Conservation (phyloP, 352 stramenopile genomes). For the Globisporangium radiosum region DNA sequence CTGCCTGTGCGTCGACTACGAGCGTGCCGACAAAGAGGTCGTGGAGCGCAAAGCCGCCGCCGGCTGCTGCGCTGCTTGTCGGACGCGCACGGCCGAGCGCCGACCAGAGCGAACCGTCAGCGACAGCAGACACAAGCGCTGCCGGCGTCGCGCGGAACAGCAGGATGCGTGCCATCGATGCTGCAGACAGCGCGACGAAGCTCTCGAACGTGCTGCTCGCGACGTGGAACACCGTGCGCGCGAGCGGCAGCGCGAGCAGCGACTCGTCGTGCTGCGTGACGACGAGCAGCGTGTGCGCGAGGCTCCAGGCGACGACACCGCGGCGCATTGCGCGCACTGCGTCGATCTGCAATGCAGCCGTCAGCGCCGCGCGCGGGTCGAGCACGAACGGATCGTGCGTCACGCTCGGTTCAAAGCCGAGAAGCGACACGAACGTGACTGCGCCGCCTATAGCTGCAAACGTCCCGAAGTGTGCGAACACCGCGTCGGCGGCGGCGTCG, state of each 20-base stretch:
- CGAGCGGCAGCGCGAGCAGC: constrained; percentile 18
- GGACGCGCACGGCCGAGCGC: constrained; percentile 11
- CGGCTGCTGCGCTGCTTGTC: background rate
- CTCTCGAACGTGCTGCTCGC: constrained; percentile 39
- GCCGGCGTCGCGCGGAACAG: constrained; percentile 38
- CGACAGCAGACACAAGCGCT: constrained; percentile 15
- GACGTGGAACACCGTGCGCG: constrained; percentile 33
- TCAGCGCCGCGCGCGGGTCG: constrained; percentile 33
- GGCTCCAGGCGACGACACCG: constrained; percentile 29
- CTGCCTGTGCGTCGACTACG: constrained; percentile 13
- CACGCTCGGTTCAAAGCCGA: constrained; percentile 34
- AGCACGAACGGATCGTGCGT: constrained; percentile 43
- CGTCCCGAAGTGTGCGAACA: constrained; percentile 17
- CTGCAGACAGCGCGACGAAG: constrained; percentile 29
- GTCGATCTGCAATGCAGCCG: constrained; percentile 29
- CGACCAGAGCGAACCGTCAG: constrained; percentile 26
- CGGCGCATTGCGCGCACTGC: constrained; percentile 36
- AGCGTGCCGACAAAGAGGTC: constrained; percentile 18
- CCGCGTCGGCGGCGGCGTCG: background rate
- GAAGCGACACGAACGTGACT: constrained; percentile 38
- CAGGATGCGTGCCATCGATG: constrained; percentile 45
- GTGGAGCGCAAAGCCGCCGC: constrained; percentile 11
- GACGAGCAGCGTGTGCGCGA: constrained; percentile 24
- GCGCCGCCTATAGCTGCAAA: constrained; percentile 33
- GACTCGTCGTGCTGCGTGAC: constrained; percentile 12